phyloP scores from a whole-genome alignment of 2,329 filamentous ascomycete species.

The Hypoxylon sp. region DNA sequence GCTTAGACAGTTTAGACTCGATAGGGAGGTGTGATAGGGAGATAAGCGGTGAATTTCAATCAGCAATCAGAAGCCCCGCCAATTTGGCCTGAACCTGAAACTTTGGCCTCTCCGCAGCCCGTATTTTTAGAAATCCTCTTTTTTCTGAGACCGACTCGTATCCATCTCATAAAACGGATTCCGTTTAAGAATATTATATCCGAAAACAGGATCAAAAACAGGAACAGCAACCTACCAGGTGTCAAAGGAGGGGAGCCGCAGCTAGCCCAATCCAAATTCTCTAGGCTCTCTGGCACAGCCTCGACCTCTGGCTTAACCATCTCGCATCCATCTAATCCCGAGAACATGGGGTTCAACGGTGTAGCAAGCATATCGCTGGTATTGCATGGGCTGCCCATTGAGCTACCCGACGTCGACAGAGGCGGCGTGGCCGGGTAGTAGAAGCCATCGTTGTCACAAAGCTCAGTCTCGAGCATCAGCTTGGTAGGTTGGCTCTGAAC shows the following conservation, averaged over 20 bases:
- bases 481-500: slow-evolving; percentile 56
- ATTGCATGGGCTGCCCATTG: slow-evolving; percentile 86
- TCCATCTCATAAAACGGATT: slow-evolving; percentile 20
- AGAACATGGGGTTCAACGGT: slow-evolving; percentile 85
- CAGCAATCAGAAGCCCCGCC: slow-evolving; percentile 36
- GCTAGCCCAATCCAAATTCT: slow-evolving; percentile 81
- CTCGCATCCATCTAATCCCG: slow-evolving; percentile 76
- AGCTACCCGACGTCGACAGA: slow-evolving; percentile 87
- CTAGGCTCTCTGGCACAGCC: slow-evolving; percentile 78
- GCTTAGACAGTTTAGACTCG: slow-evolving; percentile 8
- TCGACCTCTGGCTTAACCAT: slow-evolving; percentile 80
- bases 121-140: slow-evolving; percentile 34
- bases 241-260: slow-evolving; percentile 88
- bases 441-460: slow-evolving; percentile 72
- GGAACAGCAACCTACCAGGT: slow-evolving; percentile 78
- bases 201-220: background rate
- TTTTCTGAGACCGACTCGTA: slow-evolving; percentile 14
- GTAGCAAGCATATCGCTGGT: slow-evolving; percentile 80
- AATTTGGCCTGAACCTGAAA: slow-evolving; percentile 11
- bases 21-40: slow-evolving; percentile 15
- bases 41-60: slow-evolving; percentile 42
- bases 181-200: slow-evolving; percentile 13
- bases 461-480: slow-evolving; percentile 81
- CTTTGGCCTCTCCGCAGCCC: slow-evolving; percentile 10
- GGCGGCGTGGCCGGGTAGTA: slow-evolving; percentile 90